These are phyloP conservation scores for Ophiostoma ulmi DNA, from an alignment of 2,329 filamentous ascomycete genomes.

Conservation along the genomic window DNA sequence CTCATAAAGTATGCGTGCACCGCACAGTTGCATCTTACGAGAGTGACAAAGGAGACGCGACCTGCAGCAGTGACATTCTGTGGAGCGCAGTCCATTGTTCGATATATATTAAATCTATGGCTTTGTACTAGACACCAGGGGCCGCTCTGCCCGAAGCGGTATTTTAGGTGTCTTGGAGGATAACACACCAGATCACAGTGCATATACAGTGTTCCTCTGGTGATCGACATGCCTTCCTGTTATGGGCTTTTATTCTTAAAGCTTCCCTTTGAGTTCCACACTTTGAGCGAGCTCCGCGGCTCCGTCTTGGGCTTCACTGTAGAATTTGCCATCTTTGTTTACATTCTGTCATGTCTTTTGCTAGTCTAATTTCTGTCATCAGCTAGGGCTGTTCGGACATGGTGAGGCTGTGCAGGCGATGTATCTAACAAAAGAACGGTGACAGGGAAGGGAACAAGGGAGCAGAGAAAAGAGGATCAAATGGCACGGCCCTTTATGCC, in stretches of 20 bases:
- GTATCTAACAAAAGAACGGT: neutral
- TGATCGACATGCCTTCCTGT: neutral
- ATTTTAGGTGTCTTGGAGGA: neutral
- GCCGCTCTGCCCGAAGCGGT: neutral
- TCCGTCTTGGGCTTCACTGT: neutral
- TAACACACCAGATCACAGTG: neutral
- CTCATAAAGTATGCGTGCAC: neutral
- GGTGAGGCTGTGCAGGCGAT: neutral
- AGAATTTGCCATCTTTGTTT: neutral
- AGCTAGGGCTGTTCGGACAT: neutral
- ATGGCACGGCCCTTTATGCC: constrained; percentile 1
- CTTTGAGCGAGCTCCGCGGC: neutral
- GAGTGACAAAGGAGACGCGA: constrained; percentile 8
- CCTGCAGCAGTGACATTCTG: constrained; percentile 16
- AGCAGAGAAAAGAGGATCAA: neutral
- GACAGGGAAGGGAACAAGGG: neutral
- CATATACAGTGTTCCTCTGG: constrained; percentile 4
- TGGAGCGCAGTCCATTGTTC: neutral
- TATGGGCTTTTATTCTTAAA: neutral
- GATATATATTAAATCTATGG: neutral
- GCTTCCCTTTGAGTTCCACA: neutral
- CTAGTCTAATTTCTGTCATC: neutral
- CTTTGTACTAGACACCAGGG: neutral
- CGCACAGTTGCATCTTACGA: neutral
- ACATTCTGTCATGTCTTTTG: neutral